Conservation (phyloP, 2,329 filamentous ascomycete species). For the Arthroderma sp. region DNA sequence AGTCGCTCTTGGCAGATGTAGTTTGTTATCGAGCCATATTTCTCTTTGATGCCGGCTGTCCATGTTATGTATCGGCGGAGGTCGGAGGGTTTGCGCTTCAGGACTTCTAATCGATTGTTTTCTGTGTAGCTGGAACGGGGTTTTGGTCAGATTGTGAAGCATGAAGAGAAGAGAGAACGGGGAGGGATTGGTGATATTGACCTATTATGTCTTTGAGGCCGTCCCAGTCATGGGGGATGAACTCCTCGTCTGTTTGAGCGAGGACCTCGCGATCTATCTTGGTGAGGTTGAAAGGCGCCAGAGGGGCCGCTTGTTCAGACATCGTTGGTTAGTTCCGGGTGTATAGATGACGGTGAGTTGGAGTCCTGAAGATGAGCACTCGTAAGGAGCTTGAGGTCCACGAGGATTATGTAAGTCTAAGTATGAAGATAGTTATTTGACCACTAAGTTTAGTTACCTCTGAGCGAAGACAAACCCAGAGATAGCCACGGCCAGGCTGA, state of each 20-base stretch:
- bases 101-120: conserved; percentile 40
- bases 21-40: conserved; percentile 43
- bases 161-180: not conserved
- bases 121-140: conserved; percentile 16
- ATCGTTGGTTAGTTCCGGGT: too few species aligned
- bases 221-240: conserved; percentile 39
- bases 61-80: conserved; percentile 48
- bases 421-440: too few species aligned
- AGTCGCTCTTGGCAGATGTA: conserved; percentile 45
- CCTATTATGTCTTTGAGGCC: conserved; percentile 40
- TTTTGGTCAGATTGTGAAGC: conserved; percentile 2
- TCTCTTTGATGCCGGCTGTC: conserved; percentile 40
- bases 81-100: conserved; percentile 48
- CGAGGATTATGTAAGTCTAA: too few species aligned
- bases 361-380: too few species aligned
- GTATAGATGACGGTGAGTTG: too few species aligned
- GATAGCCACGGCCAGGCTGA: too few species aligned
- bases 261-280: conserved; percentile 37
- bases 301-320: not conserved
- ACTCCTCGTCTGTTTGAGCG: conserved; percentile 40
- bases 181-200: conserved; percentile 17
- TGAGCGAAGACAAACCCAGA: too few species aligned
- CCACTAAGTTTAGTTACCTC: too few species aligned
- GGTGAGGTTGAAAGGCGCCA: conserved; percentile 35
- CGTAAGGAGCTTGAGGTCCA: too few species aligned